These are phyloP conservation scores for Colletotrichum cuscutae DNA, from an alignment of 2,329 filamentous ascomycete species.

Conservation along the genomic window DNA sequence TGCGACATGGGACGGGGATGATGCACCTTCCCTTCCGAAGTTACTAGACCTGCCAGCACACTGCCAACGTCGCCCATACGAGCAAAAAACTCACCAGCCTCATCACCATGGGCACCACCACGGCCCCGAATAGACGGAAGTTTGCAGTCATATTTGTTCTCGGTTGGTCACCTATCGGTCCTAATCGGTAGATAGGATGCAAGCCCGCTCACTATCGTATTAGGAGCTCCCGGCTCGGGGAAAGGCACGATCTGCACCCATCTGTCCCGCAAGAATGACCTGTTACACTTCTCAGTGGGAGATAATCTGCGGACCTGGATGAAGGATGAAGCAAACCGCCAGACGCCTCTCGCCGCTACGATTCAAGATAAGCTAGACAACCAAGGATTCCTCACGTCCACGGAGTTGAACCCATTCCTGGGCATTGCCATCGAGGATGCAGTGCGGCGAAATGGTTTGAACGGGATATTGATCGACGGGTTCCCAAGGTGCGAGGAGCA, in stretches of 20 bases:
- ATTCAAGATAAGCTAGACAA: background rate
- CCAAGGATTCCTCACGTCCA: background rate
- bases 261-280: constrained; percentile 6
- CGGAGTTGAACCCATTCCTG: background rate
- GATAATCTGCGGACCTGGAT: background rate
- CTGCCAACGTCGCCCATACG: background rate
- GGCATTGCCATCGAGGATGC: background rate
- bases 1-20: background rate
- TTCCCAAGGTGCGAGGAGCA: background rate
- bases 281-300: background rate
- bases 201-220: background rate
- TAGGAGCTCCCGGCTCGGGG: constrained; percentile 7
- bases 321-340: background rate
- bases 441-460: background rate
- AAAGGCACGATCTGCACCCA: constrained; percentile 18
- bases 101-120: background rate
- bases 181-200: background rate
- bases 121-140: background rate
- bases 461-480: background rate
- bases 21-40: background rate
- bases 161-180: background rate
- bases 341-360: background rate
- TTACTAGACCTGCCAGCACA: background rate
- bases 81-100: background rate
- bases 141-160: background rate